Conservation (phyloP, 2,329 filamentous ascomycete species). For the Colletotrichum plurivorum region DNA sequence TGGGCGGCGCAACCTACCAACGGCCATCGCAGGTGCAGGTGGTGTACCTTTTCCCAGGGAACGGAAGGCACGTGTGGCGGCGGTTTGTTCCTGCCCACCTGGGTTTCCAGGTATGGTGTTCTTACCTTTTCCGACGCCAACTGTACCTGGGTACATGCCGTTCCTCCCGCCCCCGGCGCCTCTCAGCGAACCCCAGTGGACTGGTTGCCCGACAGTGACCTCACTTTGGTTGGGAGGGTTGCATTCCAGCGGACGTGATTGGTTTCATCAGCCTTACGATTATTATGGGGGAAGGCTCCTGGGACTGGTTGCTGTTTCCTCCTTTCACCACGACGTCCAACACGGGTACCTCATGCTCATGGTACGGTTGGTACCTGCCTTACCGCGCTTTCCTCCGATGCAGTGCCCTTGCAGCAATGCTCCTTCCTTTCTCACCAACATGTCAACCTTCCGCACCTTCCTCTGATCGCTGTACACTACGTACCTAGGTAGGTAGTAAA, state of each 20-base stretch:
- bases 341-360: too few relatives aligned
- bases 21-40: too few relatives aligned
- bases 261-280: constrained; percentile 35
- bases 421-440: not conserved
- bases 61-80: too few relatives aligned
- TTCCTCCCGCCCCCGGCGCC: not conserved
- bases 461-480: too few relatives aligned
- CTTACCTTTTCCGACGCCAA: too few relatives aligned
- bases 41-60: too few relatives aligned
- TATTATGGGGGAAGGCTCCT: not conserved
- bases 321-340: not conserved
- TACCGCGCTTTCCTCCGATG: constrained; percentile 1
- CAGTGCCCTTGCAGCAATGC: not conserved
- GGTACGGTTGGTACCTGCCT: not conserved
- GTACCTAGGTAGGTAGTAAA: too few relatives aligned
- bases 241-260: constrained; percentile 12
- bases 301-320: too few relatives aligned
- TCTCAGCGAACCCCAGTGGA: not conserved
- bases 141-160: not conserved
- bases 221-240: constrained; percentile 13
- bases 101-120: too few relatives aligned
- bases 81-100: too few relatives aligned
- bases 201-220: not conserved
- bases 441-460: not conserved
- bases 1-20: too few relatives aligned